Conservation (phyloP, 2,329 filamentous ascomycete genomes). For the Pseudogymnoascus sp. region DNA sequence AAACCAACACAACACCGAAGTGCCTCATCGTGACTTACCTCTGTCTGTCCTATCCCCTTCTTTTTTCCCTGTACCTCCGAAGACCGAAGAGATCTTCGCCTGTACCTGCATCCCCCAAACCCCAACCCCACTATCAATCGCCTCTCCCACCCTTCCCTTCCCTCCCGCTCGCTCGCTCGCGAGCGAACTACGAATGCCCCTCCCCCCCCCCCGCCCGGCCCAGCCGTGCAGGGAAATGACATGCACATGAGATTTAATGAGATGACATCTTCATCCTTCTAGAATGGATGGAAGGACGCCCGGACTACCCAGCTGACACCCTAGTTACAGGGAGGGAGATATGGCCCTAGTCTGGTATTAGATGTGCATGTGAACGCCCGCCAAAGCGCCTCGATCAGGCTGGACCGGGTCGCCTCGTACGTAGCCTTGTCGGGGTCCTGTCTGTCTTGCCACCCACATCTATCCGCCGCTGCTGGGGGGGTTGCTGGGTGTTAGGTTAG, state of each 20-base stretch:
- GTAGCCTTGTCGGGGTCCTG: background rate
- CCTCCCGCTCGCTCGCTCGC: background rate
- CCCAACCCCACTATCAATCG: background rate
- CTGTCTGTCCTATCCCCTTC: background rate
- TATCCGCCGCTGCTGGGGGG: background rate
- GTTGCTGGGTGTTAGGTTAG: no score
- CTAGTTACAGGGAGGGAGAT: no score
- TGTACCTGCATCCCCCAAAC: background rate
- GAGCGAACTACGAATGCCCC: background rate
- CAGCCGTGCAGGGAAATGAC: background rate
- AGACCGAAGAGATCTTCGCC: background rate
- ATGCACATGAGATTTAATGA: background rate
- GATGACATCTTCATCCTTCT: background rate
- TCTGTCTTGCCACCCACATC: background rate
- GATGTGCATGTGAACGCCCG: background rate
- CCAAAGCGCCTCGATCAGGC: background rate
- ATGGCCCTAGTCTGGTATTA: background rate
- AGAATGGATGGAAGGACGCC: background rate
- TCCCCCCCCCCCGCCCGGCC: background rate
- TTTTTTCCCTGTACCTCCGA: background rate
- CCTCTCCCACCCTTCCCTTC: background rate
- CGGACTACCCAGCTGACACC: no score
- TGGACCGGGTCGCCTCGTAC: background rate
- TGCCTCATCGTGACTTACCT: background rate
- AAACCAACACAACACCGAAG: background rate